phyloP scores from a whole-genome alignment of 164 flowering plant species.

The Dillenia suffruticosa region DNA sequence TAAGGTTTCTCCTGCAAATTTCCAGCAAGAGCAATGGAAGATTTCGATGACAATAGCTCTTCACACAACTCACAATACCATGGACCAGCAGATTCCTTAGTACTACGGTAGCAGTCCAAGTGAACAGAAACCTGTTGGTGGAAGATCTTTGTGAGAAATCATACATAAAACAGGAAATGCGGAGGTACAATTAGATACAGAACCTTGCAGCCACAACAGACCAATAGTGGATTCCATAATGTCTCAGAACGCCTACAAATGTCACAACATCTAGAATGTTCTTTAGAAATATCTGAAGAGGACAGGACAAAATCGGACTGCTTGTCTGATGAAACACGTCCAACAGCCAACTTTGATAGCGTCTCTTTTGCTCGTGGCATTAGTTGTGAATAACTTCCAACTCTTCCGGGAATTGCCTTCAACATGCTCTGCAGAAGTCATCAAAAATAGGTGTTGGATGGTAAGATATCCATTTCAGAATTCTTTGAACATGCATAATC shows the following conservation, averaged over 20 bases:
- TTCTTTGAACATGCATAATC: no score
- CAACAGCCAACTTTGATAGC: constrained; percentile 44
- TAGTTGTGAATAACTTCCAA: constrained; percentile 39
- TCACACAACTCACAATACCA: constrained; percentile 95
- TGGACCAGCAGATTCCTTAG: constrained; percentile 66
- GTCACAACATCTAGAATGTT: constrained; percentile 66
- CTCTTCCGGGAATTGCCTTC: constrained; percentile 45
- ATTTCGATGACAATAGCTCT: constrained; percentile 42
- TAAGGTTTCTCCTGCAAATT: constrained; percentile 47
- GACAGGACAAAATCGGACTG: constrained; percentile 36
- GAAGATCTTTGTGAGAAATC: constrained; percentile 5
- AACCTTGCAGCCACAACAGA: constrained; percentile 96
- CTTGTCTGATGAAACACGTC: constrained; percentile 44
- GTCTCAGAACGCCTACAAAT: constrained; percentile 80
- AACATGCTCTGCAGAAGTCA: constrained; percentile 30
- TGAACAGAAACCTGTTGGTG: constrained; percentile 81
- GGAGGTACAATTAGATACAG: neutral
- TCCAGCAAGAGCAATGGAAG: constrained; percentile 32
- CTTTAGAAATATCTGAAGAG: constrained; percentile 42
- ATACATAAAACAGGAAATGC: neutral
- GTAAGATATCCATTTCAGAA: no score
- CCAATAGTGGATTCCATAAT: constrained; percentile 55
- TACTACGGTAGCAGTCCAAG: constrained; percentile 74
- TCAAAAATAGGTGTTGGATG: no score
- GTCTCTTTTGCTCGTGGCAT: constrained; percentile 68